phyloP scores from a whole-genome alignment of 1,139 yeast species.

The Zygotorulaspora mrakii region DNA sequence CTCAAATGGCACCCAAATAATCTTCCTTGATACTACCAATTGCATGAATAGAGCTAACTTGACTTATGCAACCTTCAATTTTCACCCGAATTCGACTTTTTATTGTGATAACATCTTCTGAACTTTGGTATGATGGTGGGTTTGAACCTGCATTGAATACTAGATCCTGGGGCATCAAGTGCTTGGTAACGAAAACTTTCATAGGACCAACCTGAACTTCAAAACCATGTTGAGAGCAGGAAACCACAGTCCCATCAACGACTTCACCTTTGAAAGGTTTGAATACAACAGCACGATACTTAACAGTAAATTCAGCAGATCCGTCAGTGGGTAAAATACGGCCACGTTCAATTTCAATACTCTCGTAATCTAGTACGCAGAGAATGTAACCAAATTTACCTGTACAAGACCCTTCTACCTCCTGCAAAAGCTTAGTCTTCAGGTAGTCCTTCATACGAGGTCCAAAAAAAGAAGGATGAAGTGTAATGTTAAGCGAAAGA shows the following conservation, averaged over 20 bases:
- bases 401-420: constrained; percentile 98
- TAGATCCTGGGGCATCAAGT: constrained; percentile 92
- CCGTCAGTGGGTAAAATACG: constrained; percentile 86
- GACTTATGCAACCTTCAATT: constrained; percentile 96
- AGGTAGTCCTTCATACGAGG: constrained; percentile 95
- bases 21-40: constrained; percentile 98
- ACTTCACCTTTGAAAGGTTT: constrained; percentile 98
- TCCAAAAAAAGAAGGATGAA: constrained; percentile 96
- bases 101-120: constrained; percentile 91
- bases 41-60: constrained; percentile 94
- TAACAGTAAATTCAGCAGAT: constrained; percentile 93
- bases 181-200: constrained; percentile 91
- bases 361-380: constrained; percentile 92
- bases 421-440: constrained; percentile 83
- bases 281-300: constrained; percentile 96
- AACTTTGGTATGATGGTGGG: constrained; percentile 97
- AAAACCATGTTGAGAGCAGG: constrained; percentile 93
- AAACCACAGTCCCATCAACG: constrained; percentile 92
- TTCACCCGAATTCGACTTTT: constrained; percentile 91
- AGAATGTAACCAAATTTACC: constrained; percentile 98
- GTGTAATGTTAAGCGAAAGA: constrained; percentile 81
- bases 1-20: constrained; percentile 75
- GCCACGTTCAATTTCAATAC: constrained; percentile 93
- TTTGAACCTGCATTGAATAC: constrained; percentile 91
- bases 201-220: constrained; percentile 98